phyloP scores from a whole-genome alignment of 2,329 filamentous ascomycete species.

The Nannizziopsis barbatae region DNA sequence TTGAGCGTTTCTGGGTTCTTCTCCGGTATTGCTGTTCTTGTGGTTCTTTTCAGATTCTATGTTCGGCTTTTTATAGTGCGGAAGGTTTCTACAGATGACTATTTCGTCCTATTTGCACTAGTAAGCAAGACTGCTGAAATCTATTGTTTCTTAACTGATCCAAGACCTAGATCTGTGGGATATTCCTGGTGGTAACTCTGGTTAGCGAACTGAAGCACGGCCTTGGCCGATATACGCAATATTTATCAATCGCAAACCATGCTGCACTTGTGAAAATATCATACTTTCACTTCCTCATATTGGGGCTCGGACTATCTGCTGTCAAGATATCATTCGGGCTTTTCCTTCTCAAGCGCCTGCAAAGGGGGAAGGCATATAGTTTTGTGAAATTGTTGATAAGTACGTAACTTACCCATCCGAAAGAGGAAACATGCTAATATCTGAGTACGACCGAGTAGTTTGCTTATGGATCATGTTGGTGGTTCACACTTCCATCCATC shows the following conservation, averaged over 20 bases:
- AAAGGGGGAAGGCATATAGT: slow-evolving; percentile 29
- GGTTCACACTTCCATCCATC: slow-evolving; percentile 36
- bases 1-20: slow-evolving; percentile 13
- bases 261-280: slow-evolving; percentile 32
- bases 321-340: slow-evolving; percentile 41
- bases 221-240: slow-evolving; percentile 37
- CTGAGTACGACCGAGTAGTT: slow-evolving; percentile 24
- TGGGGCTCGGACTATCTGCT: slow-evolving; percentile 36
- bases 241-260: slow-evolving; percentile 27
- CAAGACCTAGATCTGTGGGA: slow-evolving; percentile 17
- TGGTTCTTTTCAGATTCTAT: slow-evolving; percentile 14
- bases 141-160: not conserved
- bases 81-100: slow-evolving; percentile 13
- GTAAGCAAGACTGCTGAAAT: slow-evolving; percentile 3
- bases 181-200: slow-evolving; percentile 32
- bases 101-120: slow-evolving; percentile 11
- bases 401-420: slow-evolving; percentile 22
- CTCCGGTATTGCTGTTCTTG: slow-evolving; percentile 12
- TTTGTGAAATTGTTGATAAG: slow-evolving; percentile 35
- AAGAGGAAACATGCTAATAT: not conserved
- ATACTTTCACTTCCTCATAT: slow-evolving; percentile 39
- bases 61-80: slow-evolving; percentile 9
- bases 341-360: slow-evolving; percentile 37
- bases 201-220: slow-evolving; percentile 37
- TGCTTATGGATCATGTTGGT: slow-evolving; percentile 37